A percentile compares a stretch with the other conserved stretches of the same genome.
phyloP scores from a whole-genome alignment of 257 asterid species.

The Solanum chilense region DNA sequence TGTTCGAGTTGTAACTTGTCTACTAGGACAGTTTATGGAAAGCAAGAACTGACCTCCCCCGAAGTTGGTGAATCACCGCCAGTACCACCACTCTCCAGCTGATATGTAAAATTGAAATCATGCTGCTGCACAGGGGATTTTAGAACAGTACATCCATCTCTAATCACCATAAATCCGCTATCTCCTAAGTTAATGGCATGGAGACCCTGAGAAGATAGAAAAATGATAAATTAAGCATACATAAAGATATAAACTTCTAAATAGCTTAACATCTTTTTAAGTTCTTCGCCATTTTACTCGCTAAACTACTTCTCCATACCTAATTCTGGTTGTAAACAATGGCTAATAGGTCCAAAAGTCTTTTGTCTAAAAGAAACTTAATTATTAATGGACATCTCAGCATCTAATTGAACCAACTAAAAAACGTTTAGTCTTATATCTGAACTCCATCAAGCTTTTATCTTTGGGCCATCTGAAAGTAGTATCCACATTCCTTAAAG shows the following conservation, averaged over 20 bases:
- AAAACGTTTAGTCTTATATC: background rate
- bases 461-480: background rate
- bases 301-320: background rate
- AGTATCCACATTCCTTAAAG: background rate
- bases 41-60: conserved; percentile 55
- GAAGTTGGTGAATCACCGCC: conserved; percentile 86
- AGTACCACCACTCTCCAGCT: conserved; percentile 62
- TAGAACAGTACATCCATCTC: conserved; percentile 79
- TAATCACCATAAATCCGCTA: conserved; percentile 90
- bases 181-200: conserved; percentile 91
- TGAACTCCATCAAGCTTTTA: background rate
- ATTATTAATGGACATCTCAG: background rate
- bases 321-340: background rate
- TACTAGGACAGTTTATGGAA: background rate
- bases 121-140: conserved; percentile 93
- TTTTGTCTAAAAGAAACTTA: background rate
- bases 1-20: background rate
- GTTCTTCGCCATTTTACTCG: background rate
- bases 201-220: conserved; percentile 42
- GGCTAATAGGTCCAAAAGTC: background rate
- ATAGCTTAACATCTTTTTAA: background rate
- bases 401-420: background rate
- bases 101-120: conserved; percentile 90
- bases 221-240: background rate
- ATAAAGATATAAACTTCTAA: background rate